Percentiles rank a stretch among this genome's conserved stretches.
phyloP scores from a whole-genome alignment of 345 rosid genomes.

The Boechera divaricarpa region DNA sequence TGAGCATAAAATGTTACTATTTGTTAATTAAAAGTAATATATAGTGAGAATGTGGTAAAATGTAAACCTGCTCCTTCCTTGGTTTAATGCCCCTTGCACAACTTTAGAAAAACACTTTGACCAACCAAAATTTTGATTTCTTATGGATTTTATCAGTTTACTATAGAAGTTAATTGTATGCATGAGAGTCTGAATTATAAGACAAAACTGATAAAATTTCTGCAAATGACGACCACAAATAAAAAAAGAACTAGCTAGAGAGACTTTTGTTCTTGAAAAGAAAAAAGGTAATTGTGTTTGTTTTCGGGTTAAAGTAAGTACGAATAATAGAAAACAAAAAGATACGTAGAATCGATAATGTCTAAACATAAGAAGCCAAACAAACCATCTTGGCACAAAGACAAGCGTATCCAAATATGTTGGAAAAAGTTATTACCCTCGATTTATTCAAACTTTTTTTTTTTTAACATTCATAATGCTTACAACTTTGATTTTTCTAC shows the following conservation, averaged over 20 bases:
- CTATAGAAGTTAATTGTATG: not conserved
- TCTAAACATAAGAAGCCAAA: conserved; percentile 49
- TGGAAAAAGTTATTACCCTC: conserved; percentile 43
- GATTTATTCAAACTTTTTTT: conserved; percentile 27
- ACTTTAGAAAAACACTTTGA: not conserved
- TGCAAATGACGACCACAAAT: not conserved
- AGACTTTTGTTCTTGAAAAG: conserved; percentile 25
- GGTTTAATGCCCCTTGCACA: not conserved
- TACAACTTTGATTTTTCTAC: conserved; percentile 6
- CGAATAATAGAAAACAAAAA: conserved; percentile 44
- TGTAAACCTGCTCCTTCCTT: not conserved
- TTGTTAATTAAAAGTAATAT: not conserved
- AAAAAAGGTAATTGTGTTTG: conserved; percentile 32
- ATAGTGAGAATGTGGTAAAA: not conserved
- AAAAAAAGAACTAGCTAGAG: not conserved
- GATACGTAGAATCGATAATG: conserved; percentile 44
- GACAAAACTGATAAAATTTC: not conserved
- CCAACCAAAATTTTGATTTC: conserved; percentile 12
- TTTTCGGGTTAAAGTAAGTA: conserved; percentile 26
- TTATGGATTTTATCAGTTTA: not conserved
- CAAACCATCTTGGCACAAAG: conserved; percentile 43
- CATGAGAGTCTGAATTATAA: not conserved
- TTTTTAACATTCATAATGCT: not conserved
- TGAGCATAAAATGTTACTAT: not conserved
- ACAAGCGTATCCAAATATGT: conserved; percentile 46